These are phyloP conservation scores for Hypoxylon sp. DNA, from an alignment of 2,329 filamentous ascomycete genomes.

Conservation along the genomic window DNA sequence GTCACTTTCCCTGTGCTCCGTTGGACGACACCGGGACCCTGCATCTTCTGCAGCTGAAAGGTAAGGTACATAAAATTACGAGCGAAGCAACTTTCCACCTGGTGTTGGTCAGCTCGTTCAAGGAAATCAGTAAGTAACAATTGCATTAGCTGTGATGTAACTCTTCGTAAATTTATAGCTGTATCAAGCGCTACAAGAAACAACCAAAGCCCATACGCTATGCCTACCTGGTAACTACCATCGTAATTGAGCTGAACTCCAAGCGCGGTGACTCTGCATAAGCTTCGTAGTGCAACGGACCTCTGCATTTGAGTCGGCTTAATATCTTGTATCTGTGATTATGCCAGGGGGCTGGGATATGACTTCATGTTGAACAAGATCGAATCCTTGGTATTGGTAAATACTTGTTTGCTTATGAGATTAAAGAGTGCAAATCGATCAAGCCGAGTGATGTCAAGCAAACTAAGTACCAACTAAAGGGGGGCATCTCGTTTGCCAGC, in stretches of 20 bases:
- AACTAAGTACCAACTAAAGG: constrained; percentile 25
- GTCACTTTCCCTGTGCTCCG: constrained; percentile 41
- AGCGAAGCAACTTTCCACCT: constrained; percentile 27
- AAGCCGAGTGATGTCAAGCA: constrained; percentile 20
- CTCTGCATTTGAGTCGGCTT: constrained; percentile 34
- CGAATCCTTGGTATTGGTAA: constrained; percentile 25
- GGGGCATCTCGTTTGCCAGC: constrained; percentile 30
- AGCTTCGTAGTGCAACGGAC: constrained; percentile 37
- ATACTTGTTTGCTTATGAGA: constrained; percentile 23
- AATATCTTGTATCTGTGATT: constrained; percentile 29
- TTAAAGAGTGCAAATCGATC: neutral
- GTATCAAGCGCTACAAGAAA: constrained; percentile 1
- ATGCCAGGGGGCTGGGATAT: constrained; percentile 21
- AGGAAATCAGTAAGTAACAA: constrained; percentile 7
- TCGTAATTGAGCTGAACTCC: constrained; percentile 17
- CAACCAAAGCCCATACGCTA: neutral
- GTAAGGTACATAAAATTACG: constrained; percentile 46
- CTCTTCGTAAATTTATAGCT: neutral
- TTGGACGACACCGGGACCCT: constrained; percentile 45
- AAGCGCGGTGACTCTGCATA: constrained; percentile 27
- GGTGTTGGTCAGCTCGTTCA: constrained; percentile 7
- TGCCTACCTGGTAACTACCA: neutral
- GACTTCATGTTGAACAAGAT: constrained; percentile 39
- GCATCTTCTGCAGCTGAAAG: constrained; percentile 47
- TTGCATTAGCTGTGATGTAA: constrained; percentile 19